Base-by-base conservation (phyloP, 768 basidiomycete genomes). In the Tylopilus plumbeoviolaceoides region DNA sequence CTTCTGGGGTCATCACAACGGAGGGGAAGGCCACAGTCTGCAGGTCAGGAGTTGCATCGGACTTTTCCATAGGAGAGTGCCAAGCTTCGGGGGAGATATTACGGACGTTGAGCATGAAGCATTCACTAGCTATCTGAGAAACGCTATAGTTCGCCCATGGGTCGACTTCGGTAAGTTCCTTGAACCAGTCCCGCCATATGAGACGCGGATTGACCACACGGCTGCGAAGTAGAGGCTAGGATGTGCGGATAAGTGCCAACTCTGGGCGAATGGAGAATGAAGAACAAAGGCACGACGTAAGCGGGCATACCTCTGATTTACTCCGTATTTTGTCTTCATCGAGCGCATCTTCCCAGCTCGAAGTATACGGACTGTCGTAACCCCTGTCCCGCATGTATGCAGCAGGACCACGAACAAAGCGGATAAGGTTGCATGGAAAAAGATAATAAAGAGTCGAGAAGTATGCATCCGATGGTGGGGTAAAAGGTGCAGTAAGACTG, bases 381-480 rank as follows among this genome's bases (percentile, higher is more conserved):
- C 65, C 63, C 58, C 72, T 77, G 23, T 79, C 76, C 8, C 65
- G 68, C 17, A 97, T 70, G 59, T 91, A 93, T 35, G 70, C 67
- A 9, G 77, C 75, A 1, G 94, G 90, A 46, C 77, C 73, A 47
- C 84, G 82, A 48, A 94, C 69, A 68, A 97, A 97, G 49, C 78
- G 80, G 53, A 95, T 73, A 39, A 89, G 76, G 72, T 95, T 97
- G 70, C 85, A 89, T 1, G 94, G 94, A 73, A 91, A 97, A 44
- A 94, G 81, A 61, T 91, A 94, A 71, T 95, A 95, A 55, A 97
- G 74, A 42, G 78, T 78, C 2, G 85, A 85, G 71, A 93, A 93
- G 62, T 81, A 89, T 41, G 73, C 77, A 18, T 82, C 77, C 15
- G 83, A 77, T 5, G 82, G 79, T 17, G 89, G 87, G 2, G 80